Evolutionary conservation across 257 asterid species (phyloP), one percentile per base, ranked within the genome.

Genomic region (Phtheirospermum japonicum): DNA sequence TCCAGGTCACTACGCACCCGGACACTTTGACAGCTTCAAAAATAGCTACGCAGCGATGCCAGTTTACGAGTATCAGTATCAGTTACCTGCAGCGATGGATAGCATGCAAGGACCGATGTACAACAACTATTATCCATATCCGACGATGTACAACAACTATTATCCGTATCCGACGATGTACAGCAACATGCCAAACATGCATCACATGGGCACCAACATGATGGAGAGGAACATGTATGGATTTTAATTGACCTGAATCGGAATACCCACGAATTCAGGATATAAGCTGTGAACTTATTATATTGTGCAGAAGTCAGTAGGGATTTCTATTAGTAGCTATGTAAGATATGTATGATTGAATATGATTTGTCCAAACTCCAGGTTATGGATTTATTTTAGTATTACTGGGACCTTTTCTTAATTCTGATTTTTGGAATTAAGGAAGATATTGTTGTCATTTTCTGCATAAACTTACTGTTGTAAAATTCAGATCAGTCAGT

Each of bases 21-120:
- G 37, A 34, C 65, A 64, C 20, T 48, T 65, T 16, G 42, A 59
- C 43, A 46, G 53, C 48, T 55, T 36, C 18, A 57, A 51, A 4
- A 72, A 49, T 5, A 61, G 66, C 54, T 61, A 62, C 17, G 19
- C 45, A 50, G 73, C 54, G 13, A 57, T 49, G 17, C 76, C 79
- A 13, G 45, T 61, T 55, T 48, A 61, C 2, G 73, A 58, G 52
- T 64, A 66, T 50, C 62, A 70, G 31, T 50, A 63, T 59, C 67
- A 73, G 13, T 72, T 72, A 14, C 64, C 76, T n/a, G 20, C 10
- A 32, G 46, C 14, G 71, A 75, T 57, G 63, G 66, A 71, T 68
- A 78, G 73, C 51, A 63, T 50, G 68, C 68, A 53, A 64, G 75
- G 68, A 23, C 55, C 73, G 65, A 71, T 65, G 75, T 46, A 67